These are phyloP conservation scores for Theobroma grandiflorum DNA, from an alignment of 441 rosid species.

Conservation along the genomic window DNA sequence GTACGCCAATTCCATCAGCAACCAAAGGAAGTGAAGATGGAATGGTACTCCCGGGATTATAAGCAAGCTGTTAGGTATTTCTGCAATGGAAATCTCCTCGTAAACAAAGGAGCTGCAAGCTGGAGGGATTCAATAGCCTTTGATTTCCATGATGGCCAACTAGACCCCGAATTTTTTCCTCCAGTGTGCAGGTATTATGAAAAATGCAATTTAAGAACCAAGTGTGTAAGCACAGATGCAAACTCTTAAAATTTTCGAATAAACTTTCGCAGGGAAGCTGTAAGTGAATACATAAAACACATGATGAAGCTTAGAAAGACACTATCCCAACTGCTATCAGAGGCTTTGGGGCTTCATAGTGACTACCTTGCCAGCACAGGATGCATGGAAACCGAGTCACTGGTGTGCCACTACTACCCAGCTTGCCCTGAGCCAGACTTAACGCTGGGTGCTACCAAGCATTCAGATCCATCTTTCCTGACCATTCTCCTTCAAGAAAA, in stretches of 20 bases:
- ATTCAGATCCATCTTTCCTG: conserved; percentile 56
- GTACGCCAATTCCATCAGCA: conserved; percentile 60
- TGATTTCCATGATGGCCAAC: conserved; percentile 50
- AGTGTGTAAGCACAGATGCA: background rate
- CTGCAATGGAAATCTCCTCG: conserved; percentile 55
- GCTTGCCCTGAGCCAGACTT: conserved; percentile 62
- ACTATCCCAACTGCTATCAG: conserved; percentile 50
- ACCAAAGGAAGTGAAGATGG: conserved; percentile 51
- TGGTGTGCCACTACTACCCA: conserved; percentile 63
- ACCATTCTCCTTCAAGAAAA: conserved; percentile 61
- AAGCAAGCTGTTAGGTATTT: conserved; percentile 46
- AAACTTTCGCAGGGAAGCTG: conserved; percentile 43
- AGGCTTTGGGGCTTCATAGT: conserved; percentile 52
- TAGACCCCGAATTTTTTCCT: conserved; percentile 48
- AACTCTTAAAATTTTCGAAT: background rate
- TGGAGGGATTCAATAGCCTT: conserved; percentile 59
- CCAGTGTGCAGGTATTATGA: conserved; percentile 50
- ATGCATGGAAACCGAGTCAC: conserved; percentile 59
- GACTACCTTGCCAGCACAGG: conserved; percentile 45
- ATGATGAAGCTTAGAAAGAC: conserved; percentile 38
- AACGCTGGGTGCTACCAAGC: conserved; percentile 57
- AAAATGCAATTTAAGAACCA: background rate
- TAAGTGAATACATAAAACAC: conserved; percentile 47
- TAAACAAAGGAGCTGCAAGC: conserved; percentile 46
- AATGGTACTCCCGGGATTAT: conserved; percentile 51